A percentile compares a stretch with the other conserved stretches of the same genome.
phyloP scores from a whole-genome alignment of 352 stramenopile genomes.

The Globisporangium iwayamae region DNA sequence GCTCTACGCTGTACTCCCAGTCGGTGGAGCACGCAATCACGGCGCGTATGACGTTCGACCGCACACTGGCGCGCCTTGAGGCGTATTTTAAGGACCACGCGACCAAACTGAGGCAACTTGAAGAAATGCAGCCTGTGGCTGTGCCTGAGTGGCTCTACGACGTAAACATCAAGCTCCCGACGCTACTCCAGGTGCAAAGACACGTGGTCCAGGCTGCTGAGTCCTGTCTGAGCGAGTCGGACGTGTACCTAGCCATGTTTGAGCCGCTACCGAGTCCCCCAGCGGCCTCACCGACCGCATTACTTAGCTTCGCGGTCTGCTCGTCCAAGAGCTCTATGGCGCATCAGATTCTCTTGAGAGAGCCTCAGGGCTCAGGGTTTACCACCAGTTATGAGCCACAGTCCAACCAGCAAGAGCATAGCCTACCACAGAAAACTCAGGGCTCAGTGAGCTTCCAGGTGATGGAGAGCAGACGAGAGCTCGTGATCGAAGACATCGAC shows the following conservation, averaged over 20 bases:
- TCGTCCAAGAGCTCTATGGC: constrained; percentile 55
- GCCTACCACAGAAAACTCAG: neutral
- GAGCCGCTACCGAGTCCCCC: constrained; percentile 45
- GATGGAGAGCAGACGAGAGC: constrained; percentile 22
- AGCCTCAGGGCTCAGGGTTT: neutral
- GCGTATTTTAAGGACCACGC: constrained; percentile 37
- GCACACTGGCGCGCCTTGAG: constrained; percentile 32
- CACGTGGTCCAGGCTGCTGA: constrained; percentile 52
- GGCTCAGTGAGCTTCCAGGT: constrained; percentile 33
- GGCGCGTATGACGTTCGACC: constrained; percentile 49
- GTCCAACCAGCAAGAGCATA: neutral
- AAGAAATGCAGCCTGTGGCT: constrained; percentile 14
- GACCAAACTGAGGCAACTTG: constrained; percentile 20
- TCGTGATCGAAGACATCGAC: constrained; percentile 40
- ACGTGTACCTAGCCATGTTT: constrained; percentile 67
- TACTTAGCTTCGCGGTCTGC: constrained; percentile 46
- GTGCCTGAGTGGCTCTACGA: constrained; percentile 15
- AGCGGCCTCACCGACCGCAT: constrained; percentile 19
- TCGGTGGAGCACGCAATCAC: constrained; percentile 47
- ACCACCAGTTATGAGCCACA: neutral
- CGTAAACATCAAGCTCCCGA: constrained; percentile 34
- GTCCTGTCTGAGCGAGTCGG: constrained; percentile 58
- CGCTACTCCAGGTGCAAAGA: constrained; percentile 57
- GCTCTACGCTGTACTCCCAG: constrained; percentile 41
- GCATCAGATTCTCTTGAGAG: constrained; percentile 24